These are phyloP conservation scores for Exophiala viscosa DNA, from an alignment of 2,329 filamentous ascomycete genomes.

Conservation along the genomic window DNA sequence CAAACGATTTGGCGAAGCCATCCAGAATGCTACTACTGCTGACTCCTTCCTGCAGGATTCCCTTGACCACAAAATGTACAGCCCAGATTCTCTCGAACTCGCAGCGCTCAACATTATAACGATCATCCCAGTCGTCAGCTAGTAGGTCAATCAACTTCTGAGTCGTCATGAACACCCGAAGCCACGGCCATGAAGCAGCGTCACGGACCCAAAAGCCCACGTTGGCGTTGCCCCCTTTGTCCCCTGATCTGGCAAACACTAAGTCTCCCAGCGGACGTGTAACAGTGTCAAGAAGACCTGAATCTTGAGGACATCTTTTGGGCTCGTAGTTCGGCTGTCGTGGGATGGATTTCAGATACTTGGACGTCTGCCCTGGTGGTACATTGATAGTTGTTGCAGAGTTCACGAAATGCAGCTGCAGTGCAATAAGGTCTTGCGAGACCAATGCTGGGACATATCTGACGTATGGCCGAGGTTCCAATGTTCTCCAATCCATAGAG, in stretches of 20 bases:
- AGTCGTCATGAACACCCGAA: slow-evolving; percentile 39
- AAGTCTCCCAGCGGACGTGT: slow-evolving; percentile 40
- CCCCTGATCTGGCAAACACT: slow-evolving; percentile 40
- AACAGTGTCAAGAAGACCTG: slow-evolving; percentile 29
- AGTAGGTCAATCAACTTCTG: not conserved
- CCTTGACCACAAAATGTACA: slow-evolving; percentile 51
- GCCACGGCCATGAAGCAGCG: slow-evolving; percentile 31
- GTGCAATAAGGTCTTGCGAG: slow-evolving; percentile 4
- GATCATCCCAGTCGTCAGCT: not conserved
- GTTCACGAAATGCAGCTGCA: not conserved
- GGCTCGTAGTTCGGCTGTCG: not conserved
- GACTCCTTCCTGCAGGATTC: slow-evolving; percentile 42
- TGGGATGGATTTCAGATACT: not conserved
- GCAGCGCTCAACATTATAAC: slow-evolving; percentile 36
- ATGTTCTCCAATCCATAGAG: slow-evolving; percentile 2
- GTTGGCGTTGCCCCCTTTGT: slow-evolving; percentile 40
- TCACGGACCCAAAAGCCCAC: slow-evolving; percentile 36
- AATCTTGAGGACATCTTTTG: slow-evolving; percentile 3
- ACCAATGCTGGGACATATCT: slow-evolving; percentile 11
- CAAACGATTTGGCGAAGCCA: slow-evolving; percentile 51
- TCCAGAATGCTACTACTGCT: slow-evolving; percentile 48
- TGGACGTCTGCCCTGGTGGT: not conserved
- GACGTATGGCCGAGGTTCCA: slow-evolving; percentile 2
- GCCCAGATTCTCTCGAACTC: slow-evolving; percentile 44
- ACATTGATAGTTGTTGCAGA: too few species aligned